Percentiles rank a stretch among this genome's conserved stretches.
Conservation (phyloP, 305 asterid species). For the Solanum hybrid region DNA sequence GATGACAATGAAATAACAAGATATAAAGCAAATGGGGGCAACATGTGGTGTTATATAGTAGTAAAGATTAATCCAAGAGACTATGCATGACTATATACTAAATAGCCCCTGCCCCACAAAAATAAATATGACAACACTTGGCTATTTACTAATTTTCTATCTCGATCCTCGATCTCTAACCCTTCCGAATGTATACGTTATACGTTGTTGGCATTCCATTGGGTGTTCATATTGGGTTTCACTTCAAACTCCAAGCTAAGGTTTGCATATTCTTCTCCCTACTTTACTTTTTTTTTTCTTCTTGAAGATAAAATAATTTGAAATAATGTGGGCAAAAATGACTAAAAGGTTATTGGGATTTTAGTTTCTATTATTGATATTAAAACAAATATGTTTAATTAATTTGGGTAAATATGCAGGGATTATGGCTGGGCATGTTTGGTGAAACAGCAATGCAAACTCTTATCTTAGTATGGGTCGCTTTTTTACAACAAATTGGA, state of each 20-base stretch:
- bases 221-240: not conserved
- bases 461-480: slow-evolving; percentile 12
- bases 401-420: slow-evolving; percentile 4
- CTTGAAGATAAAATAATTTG: not conserved
- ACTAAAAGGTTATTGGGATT: not conserved
- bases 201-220: not conserved
- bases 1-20: too few species aligned
- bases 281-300: too few species aligned
- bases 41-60: not conserved
- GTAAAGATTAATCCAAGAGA: not conserved
- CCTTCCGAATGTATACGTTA: not conserved
- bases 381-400: not conserved
- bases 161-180: not conserved
- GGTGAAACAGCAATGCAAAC: slow-evolving; percentile 23
- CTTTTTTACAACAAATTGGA: slow-evolving; percentile 17
- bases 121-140: not conserved
- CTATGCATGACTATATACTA: not conserved
- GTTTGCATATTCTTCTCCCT: too few species aligned
- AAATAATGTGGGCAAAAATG: not conserved
- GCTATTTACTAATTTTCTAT: not conserved
- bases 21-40: not conserved
- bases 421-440: slow-evolving; percentile 18
- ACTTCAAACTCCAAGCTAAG: too few species aligned
- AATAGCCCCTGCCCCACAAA: not conserved
- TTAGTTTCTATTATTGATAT: not conserved